Percentiles rank a stretch among this genome's conserved stretches.
Conservation (phyloP, 768 basidiomycete genomes). For the Cystoderma amianthinum region DNA sequence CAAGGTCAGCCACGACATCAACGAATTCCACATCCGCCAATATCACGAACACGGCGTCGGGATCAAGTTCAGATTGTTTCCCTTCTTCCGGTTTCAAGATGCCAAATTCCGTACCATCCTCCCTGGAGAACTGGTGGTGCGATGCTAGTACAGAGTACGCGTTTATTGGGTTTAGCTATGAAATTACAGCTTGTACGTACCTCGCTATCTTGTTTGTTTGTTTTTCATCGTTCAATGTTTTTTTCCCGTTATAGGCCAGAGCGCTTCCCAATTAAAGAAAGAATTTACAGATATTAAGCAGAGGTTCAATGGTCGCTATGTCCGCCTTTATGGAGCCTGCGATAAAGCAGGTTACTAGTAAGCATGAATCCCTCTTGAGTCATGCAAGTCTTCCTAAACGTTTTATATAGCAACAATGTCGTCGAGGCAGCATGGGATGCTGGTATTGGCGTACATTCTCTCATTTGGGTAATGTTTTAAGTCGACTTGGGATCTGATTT, state of each 20-base stretch:
- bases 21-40: too few species aligned
- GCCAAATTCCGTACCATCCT: conserved; percentile 41
- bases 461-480: conserved; percentile 69
- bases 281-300: conserved; percentile 59
- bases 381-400: too few species aligned
- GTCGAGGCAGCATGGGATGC: conserved; percentile 65
- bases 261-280: conserved; percentile 32
- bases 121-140: conserved; percentile 59
- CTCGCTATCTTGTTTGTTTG: conserved; percentile 18
- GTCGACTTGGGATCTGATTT: too few species aligned
- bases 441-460: conserved; percentile 63
- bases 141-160: conserved; percentile 56
- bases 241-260: conserved; percentile 45
- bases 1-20: too few species aligned
- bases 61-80: conserved; percentile 29
- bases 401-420: conserved; percentile 37
- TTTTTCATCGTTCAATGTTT: neutral
- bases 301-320: conserved; percentile 57
- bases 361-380: conserved; percentile 8
- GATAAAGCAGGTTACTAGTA: conserved; percentile 41
- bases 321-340: conserved; percentile 49
- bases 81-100: conserved; percentile 42
- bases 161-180: conserved; percentile 75
- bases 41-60: too few species aligned
- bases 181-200: conserved; percentile 51